Conservation (phyloP, 257 asterid species). For the Leonotis leonurus region DNA sequence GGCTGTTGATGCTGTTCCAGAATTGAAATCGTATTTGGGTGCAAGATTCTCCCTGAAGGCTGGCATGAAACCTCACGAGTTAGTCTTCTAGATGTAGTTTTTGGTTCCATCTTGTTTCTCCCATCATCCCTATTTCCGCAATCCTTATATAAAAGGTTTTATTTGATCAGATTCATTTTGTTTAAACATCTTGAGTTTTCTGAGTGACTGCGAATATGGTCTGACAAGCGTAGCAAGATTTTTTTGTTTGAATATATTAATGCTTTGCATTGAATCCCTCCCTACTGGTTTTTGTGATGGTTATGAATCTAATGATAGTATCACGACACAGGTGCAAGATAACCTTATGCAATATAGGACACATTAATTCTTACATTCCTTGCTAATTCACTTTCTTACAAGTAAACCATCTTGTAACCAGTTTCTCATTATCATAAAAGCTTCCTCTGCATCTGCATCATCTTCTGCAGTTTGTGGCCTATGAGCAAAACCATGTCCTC, state of each 20-base stretch:
- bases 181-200: conserved; percentile 6
- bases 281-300: neutral
- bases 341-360: neutral
- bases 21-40: conserved; percentile 47
- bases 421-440: conserved; percentile 54
- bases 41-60: conserved; percentile 62
- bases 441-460: conserved; percentile 77
- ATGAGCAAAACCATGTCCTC: conserved; percentile 70
- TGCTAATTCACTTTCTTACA: conserved; percentile 22
- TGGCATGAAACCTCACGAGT: conserved; percentile 65
- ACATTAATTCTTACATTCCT: neutral
- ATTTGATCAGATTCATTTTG: neutral
- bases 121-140: neutral
- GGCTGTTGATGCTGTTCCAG: conserved; percentile 50
- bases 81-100: conserved; percentile 31
- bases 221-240: neutral
- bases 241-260: neutral
- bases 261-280: neutral
- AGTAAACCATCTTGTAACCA: conserved; percentile 60
- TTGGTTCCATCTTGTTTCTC: conserved; percentile 5
- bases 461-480: conserved; percentile 68
- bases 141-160: neutral
- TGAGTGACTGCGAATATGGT: neutral
- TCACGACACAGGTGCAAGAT: neutral
- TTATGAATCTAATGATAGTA: neutral